These are phyloP conservation scores for Panaeolus papilionaceus DNA, from an alignment of 768 basidiomycete species.

Conservation along the genomic window DNA sequence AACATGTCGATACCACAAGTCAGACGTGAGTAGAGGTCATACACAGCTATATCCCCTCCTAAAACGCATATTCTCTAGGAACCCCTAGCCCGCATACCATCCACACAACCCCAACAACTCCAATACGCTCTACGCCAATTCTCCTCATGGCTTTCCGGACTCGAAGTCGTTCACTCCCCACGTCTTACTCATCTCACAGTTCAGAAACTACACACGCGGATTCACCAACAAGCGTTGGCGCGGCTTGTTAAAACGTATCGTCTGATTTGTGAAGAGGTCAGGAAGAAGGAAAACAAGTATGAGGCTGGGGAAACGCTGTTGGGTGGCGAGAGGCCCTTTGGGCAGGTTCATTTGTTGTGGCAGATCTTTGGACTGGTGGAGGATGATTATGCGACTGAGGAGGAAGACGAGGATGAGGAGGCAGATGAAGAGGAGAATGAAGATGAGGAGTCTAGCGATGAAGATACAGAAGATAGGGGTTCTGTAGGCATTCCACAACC, in stretches of 20 bases:
- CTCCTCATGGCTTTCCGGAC: conserved; percentile 83
- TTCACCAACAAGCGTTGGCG: conserved; percentile 79
- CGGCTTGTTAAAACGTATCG: conserved; percentile 75
- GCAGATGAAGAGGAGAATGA: conserved; percentile 26
- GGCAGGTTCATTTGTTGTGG: conserved; percentile 72
- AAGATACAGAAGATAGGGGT: conserved; percentile 6
- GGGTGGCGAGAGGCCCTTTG: conserved; percentile 85
- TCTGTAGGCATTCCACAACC: background rate
- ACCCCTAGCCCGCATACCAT: conserved; percentile 78
- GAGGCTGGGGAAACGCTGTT: conserved; percentile 90
- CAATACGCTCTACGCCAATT: conserved; percentile 71
- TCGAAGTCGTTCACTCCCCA: conserved; percentile 81
- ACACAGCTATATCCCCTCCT: background rate
- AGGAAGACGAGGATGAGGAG: conserved; percentile 21
- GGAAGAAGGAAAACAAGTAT: conserved; percentile 78
- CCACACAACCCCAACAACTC: conserved; percentile 68
- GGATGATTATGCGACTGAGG: conserved; percentile 28
- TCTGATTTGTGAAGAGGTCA: conserved; percentile 77
- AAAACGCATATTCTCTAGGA: conserved; percentile 39
- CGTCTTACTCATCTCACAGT: conserved; percentile 78
- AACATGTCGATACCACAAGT: conserved; percentile 45
- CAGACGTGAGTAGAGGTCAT: conserved; percentile 41
- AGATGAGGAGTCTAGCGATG: conserved; percentile 22
- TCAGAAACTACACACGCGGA: conserved; percentile 64
- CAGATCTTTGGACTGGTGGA: conserved; percentile 81